Evolutionary conservation across 2,329 filamentous ascomycete species (phyloP), one percentile per base, ranked within the genome.

Genomic region (Fusarium papillatum): DNA sequence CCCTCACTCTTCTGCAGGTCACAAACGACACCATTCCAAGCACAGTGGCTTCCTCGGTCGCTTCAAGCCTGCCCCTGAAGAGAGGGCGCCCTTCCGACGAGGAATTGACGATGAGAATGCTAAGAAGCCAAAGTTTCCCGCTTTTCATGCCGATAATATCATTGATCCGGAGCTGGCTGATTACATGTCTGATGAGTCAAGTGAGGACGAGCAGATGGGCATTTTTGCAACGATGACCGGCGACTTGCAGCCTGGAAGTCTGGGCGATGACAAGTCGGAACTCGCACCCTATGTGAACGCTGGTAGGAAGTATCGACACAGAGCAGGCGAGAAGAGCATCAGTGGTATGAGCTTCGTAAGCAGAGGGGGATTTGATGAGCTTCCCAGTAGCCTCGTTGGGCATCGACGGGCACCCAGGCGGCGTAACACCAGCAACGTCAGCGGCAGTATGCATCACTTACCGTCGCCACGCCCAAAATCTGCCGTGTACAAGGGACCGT

Each of bases 91-190:
- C 0, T 98, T 98, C 77, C 95, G 95, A 66, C 94, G 93, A 70
- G 89, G 92, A 14, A 87, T 89, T 22, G 92, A 87, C 13, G 91
- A 97, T 64, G 93, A 95, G 70, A 85, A 89, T 60, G 86, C 88
- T 6, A 91, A 90, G 74, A 93, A 92, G 74, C 87, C 91, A 10
- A 91, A 92, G 50, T 89, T 98, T 41, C 93, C 96, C 19, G 95
- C 95, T n/a, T 98, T 99, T 79, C 97, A 99, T 82, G 95, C 97
- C 81, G 97, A 99, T 86, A 98, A 97, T 81, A 98, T 99, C 78
- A 98, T 99, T 78, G 97, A 99, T 81, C 97, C 97, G 2, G 97
- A 99, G 80, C 87, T 99, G 66, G 96, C 96, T 7, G 94, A 95
- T 39, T 99, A 97, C 84, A 94, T 99, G 88, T 99, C 97, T 9